These are phyloP conservation scores for Brassica incana DNA, from an alignment of 345 rosid genomes.

Conservation along the genomic window DNA sequence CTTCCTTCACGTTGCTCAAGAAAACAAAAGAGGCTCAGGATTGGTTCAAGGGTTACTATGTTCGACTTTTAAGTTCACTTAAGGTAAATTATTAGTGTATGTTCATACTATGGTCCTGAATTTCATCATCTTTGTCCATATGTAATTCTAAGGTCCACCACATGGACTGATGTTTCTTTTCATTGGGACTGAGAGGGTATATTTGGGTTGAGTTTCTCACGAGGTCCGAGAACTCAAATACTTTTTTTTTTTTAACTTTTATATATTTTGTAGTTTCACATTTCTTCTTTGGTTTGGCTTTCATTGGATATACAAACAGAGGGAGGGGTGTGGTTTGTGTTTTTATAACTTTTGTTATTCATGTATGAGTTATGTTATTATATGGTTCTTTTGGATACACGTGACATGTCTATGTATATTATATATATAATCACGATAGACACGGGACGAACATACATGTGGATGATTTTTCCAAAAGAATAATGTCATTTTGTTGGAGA, in stretches of 20 bases:
- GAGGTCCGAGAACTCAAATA: constrained; percentile 32
- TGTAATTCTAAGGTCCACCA: constrained; percentile 40
- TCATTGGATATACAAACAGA: constrained; percentile 36
- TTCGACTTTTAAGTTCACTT: constrained; percentile 26
- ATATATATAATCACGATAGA: not conserved
- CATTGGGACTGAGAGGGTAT: constrained; percentile 35
- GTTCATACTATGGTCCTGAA: constrained; percentile 39
- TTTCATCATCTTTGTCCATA: constrained; percentile 19
- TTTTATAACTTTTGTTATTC: constrained; percentile 28
- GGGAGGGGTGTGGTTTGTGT: constrained; percentile 37
- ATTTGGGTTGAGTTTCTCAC: constrained; percentile 36
- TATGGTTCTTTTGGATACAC: constrained; percentile 3
- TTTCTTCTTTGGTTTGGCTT: constrained; percentile 33
- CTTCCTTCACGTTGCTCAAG: constrained; percentile 40
- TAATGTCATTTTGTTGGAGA: constrained; percentile 7
- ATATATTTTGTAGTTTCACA: constrained; percentile 26
- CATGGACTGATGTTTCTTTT: constrained; percentile 32
- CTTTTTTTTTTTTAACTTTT: constrained; percentile 2
- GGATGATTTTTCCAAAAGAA: constrained; percentile 6
- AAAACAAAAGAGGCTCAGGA: constrained; percentile 22
- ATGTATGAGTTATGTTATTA: constrained; percentile 35
- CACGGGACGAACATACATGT: constrained; percentile 1
- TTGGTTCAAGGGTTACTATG: constrained; percentile 34
- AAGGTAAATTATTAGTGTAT: constrained; percentile 32
- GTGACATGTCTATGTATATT: not conserved